These are phyloP conservation scores for Russula emetica DNA, from an alignment of 768 basidiomycete genomes.

Conservation along the genomic window DNA sequence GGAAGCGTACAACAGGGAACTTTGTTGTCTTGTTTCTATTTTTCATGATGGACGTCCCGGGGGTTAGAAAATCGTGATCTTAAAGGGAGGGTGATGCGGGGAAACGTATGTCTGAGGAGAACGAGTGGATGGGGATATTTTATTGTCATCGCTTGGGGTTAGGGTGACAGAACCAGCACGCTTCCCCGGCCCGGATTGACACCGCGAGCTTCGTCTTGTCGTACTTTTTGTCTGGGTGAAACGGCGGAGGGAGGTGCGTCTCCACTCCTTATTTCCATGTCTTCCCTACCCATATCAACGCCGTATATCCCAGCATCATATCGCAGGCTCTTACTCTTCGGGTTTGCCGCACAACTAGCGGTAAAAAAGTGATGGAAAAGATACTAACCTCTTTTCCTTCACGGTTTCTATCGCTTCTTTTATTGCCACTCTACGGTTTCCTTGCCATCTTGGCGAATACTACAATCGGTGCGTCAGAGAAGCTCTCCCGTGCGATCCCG, in stretches of 20 bases:
- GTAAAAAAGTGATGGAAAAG: too few relatives aligned
- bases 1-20: constrained; percentile 74
- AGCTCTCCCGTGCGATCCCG: too few relatives aligned
- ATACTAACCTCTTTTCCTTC: constrained; percentile 65
- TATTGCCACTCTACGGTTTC: constrained; percentile 63
- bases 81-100: neutral
- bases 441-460: constrained; percentile 79
- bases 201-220: constrained; percentile 83
- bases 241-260: constrained; percentile 80
- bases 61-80: neutral
- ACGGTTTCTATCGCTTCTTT: constrained; percentile 44
- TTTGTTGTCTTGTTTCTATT: constrained; percentile 90
- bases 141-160: neutral
- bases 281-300: neutral
- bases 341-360: constrained; percentile 75
- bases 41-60: constrained; percentile 50
- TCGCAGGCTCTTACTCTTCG: constrained; percentile 32
- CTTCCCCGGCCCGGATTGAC: too few relatives aligned
- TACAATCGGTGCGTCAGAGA: constrained; percentile 67
- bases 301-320: constrained; percentile 46
- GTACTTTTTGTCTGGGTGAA: constrained; percentile 81
- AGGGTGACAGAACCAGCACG: neutral
- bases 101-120: neutral
- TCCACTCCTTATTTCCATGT: neutral
- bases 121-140: neutral